Evolutionary conservation across 2,329 filamentous ascomycete genomes (phyloP).

Genomic region (Aspergillus tamarii): DNA sequence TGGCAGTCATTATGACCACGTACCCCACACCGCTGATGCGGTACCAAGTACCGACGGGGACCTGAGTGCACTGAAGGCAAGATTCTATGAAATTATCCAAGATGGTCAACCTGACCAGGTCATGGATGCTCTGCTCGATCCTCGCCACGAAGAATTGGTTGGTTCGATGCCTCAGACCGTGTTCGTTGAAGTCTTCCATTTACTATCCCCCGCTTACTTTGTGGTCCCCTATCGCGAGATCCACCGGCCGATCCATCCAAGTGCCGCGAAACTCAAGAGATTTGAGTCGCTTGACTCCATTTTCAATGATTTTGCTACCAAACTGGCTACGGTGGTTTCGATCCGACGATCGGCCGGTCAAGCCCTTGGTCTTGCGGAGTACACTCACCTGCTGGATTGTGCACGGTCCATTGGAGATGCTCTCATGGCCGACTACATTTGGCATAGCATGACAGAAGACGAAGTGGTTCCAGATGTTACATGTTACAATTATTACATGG

Average conservation of each 20-base stretch:
- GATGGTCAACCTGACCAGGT: conserved; percentile 46
- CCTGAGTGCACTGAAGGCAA: conserved; percentile 6
- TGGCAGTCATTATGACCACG: background rate
- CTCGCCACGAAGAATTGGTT: conserved; percentile 33
- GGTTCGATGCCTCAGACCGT: conserved; percentile 55
- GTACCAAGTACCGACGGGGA: background rate
- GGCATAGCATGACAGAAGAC: conserved; percentile 48
- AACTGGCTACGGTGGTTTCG: conserved; percentile 42
- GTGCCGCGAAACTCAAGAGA: conserved; percentile 48
- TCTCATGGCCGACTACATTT: conserved; percentile 49
- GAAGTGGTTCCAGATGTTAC: conserved; percentile 48
- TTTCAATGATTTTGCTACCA: conserved; percentile 43
- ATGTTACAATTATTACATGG: conserved; percentile 61
- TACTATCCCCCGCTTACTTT: conserved; percentile 62
- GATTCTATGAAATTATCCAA: conserved; percentile 34
- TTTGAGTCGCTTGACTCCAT: conserved; percentile 41
- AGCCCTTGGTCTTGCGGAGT: conserved; percentile 51
- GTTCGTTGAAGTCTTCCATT: conserved; percentile 66
- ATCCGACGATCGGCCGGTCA: conserved; percentile 42
- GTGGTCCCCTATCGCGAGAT: conserved; percentile 52
- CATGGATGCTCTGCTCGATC: conserved; percentile 39
- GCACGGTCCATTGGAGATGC: conserved; percentile 53
- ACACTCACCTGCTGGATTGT: conserved; percentile 56
- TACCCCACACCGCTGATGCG: background rate
- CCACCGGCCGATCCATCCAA: conserved; percentile 54